Conservation (phyloP, 225 moss, liverwort and hornwort species). For the Sphagnum tenellum region DNA sequence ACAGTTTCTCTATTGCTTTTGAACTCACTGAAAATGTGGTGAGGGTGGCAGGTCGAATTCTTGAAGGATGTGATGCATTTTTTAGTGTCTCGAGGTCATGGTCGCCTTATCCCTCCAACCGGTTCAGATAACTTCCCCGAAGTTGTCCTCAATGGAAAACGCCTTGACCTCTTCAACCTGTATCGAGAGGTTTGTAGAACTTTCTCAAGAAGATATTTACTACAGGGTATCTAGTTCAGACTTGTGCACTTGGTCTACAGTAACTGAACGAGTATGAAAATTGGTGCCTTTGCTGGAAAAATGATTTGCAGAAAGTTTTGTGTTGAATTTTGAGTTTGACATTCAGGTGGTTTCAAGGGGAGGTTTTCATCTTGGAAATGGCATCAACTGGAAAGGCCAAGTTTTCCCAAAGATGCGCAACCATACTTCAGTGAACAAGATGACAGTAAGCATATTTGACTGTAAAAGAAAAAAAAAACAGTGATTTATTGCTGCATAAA, state of each 20-base stretch:
- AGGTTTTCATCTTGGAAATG: conserved; percentile 98
- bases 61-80: conserved; percentile 80
- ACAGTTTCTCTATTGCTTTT: conserved; percentile 1
- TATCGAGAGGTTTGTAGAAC: conserved; percentile 66
- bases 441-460: conserved; percentile 52
- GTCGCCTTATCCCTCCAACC: conserved; percentile 82
- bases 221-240: too few relatives aligned
- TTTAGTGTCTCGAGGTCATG: conserved; percentile 80
- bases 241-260: too few relatives aligned
- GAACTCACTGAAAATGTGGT: neutral
- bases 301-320: neutral
- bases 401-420: conserved; percentile 99
- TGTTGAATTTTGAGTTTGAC: neutral
- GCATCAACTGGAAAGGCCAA: conserved; percentile 99
- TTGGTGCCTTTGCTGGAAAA: neutral
- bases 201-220: too few relatives aligned
- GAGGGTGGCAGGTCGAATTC: conserved; percentile 68
- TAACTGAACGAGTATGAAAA: too few relatives aligned
- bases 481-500: too few relatives aligned
- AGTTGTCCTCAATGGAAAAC: conserved; percentile 92
- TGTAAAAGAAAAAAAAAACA: too few relatives aligned
- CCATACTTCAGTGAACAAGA: conserved; percentile 93
- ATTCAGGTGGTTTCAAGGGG: conserved; percentile 96
- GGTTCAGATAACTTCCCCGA: conserved; percentile 92
- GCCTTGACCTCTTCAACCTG: conserved; percentile 89